phyloP scores from a whole-genome alignment of 2,329 filamentous ascomycete species.

The Podosphaera aphanis region DNA sequence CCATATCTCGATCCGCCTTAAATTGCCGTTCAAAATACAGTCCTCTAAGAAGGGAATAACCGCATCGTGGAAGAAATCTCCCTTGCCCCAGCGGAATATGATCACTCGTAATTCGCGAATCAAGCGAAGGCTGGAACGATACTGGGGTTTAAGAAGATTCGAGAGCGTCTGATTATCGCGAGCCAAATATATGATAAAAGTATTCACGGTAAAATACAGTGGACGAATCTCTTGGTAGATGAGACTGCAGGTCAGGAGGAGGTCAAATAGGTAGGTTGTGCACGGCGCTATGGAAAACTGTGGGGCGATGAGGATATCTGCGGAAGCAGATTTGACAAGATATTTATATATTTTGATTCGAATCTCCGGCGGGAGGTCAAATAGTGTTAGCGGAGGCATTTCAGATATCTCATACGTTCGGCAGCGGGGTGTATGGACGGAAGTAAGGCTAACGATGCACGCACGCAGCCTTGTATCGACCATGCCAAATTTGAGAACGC shows the following conservation, averaged over 20 bases:
- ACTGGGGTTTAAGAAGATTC: constrained; percentile 7
- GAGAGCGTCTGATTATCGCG: constrained; percentile 4
- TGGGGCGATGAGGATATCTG: constrained; percentile 1
- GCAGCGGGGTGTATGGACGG: too few relatives aligned
- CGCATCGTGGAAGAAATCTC: constrained; percentile 7
- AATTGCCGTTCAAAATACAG: constrained; percentile 11
- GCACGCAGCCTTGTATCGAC: background rate
- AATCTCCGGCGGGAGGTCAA: constrained; percentile 13
- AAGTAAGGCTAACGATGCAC: background rate
- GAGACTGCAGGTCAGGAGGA: constrained; percentile 10
- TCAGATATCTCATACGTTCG: background rate
- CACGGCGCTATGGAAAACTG: background rate
- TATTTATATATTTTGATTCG: constrained; percentile 10
- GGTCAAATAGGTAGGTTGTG: constrained; percentile 6
- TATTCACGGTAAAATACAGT: constrained; percentile 10
- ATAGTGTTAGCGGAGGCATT: constrained; percentile 8
- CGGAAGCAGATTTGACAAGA: constrained; percentile 1
- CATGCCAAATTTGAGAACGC: background rate
- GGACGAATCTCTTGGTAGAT: constrained; percentile 12
- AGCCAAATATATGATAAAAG: constrained; percentile 8
- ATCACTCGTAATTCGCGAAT: constrained; percentile 7
- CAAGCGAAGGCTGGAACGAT: constrained; percentile 5
- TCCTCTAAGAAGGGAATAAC: constrained; percentile 8
- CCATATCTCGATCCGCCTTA: constrained; percentile 10
- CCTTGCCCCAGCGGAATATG: constrained; percentile 9